phyloP scores from a whole-genome alignment of 2,329 filamentous ascomycete species.

The Botrytis deweyae region DNA sequence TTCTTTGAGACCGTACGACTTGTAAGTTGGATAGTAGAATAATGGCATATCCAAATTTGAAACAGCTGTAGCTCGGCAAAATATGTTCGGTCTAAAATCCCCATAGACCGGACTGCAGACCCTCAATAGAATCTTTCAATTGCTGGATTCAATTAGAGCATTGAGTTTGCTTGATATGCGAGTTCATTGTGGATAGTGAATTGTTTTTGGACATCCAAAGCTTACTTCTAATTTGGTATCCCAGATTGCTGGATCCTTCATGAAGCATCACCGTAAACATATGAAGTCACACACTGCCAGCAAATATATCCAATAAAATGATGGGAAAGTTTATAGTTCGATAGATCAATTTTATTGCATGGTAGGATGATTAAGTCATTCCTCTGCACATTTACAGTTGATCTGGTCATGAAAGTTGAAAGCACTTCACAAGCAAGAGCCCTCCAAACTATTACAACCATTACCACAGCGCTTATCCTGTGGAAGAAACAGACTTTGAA shows the following conservation, averaged over 20 bases:
- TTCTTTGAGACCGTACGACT: background rate
- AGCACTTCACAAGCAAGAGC: background rate
- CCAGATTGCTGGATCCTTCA: background rate
- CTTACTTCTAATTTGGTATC: background rate
- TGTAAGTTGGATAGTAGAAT: fast-evolving
- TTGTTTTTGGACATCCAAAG: background rate
- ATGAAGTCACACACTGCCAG: background rate
- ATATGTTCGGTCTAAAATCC: too few relatives aligned
- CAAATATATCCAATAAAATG: background rate
- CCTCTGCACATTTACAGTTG: background rate
- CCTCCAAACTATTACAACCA: background rate
- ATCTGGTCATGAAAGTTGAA: background rate
- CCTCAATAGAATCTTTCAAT: background rate
- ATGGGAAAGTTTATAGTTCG: background rate
- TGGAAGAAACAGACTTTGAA: background rate
- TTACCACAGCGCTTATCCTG: too few relatives aligned
- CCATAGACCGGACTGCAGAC: background rate
- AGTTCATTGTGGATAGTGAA: background rate
- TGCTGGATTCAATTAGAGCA: background rate
- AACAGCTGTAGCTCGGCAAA: background rate
- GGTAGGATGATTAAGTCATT: background rate
- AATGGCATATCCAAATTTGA: background rate
- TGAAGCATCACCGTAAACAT: background rate
- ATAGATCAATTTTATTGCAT: background rate
- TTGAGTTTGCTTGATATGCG: background rate